A percentile compares a stretch with the other conserved stretches of the same genome.
Conservation (phyloP, 2,329 filamentous ascomycete genomes). For the Calonectria fujianensis region DNA sequence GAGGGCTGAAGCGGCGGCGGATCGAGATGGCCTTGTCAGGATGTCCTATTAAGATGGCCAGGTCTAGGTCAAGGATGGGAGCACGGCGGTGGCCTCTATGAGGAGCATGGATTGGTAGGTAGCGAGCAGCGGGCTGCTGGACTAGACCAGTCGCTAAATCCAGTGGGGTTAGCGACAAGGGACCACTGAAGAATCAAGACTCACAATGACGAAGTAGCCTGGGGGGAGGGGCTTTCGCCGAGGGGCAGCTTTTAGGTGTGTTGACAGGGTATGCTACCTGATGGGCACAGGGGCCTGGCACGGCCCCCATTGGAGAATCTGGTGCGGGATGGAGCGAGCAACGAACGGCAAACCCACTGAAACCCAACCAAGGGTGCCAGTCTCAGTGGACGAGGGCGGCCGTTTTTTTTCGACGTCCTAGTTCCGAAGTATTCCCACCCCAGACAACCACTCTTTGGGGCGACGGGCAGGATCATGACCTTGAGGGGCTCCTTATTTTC, state of each 20-base stretch:
- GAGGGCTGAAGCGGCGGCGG: background rate
- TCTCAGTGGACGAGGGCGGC: slow-evolving; percentile 21
- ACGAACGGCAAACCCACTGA: slow-evolving; percentile 26
- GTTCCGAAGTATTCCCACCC: slow-evolving; percentile 47
- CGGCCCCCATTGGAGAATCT: slow-evolving; percentile 18
- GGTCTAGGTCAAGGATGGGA: slow-evolving; percentile 30
- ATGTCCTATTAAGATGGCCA: background rate
- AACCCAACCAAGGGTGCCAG: slow-evolving; percentile 27
- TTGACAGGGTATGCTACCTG: background rate
- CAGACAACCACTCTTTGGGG: slow-evolving; percentile 23
- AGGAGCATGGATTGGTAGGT: slow-evolving; percentile 23
- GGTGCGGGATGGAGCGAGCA: slow-evolving; percentile 21
- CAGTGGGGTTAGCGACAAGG: slow-evolving; percentile 32
- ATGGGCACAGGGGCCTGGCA: slow-evolving; percentile 22
- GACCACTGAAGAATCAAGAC: slow-evolving; percentile 26
- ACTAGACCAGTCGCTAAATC: slow-evolving; percentile 29
- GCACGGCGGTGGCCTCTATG: slow-evolving; percentile 13
- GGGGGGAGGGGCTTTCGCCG: slow-evolving; percentile 5
- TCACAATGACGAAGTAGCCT: slow-evolving; percentile 38
- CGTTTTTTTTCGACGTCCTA: slow-evolving; percentile 24
- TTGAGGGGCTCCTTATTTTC: slow-evolving; percentile 42
- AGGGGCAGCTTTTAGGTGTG: slow-evolving; percentile 14
- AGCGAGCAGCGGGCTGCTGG: slow-evolving; percentile 5
- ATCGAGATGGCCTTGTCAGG: slow-evolving; percentile 2
- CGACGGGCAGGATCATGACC: slow-evolving; percentile 40